A percentile compares a stretch with the other conserved stretches of the same genome.
Evolutionary conservation across 768 basidiomycete species (phyloP).

Genomic region (Mycena metata): DNA sequence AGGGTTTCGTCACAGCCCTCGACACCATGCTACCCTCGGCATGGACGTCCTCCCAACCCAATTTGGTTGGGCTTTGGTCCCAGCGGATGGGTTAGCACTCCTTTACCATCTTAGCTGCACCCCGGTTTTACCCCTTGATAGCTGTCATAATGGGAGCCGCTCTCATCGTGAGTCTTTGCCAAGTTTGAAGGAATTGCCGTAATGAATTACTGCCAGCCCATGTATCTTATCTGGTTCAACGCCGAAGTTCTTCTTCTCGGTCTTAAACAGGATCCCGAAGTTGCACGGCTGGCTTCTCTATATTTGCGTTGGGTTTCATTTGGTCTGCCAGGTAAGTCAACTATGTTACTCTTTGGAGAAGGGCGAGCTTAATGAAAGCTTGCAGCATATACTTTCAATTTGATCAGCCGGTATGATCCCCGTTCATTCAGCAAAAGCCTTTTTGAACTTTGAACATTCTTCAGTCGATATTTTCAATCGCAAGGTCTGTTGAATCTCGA

Average conservation of each 20-base stretch:
- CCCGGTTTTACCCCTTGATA: slow-evolving; percentile 42
- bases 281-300: slow-evolving; percentile 79
- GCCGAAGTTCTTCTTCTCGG: slow-evolving; percentile 83
- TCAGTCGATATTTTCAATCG: slow-evolving; percentile 83
- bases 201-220: slow-evolving; percentile 28
- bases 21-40: slow-evolving; percentile 96
- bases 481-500: slow-evolving; percentile 62
- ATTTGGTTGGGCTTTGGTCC: slow-evolving; percentile 90
- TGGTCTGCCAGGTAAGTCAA: slow-evolving; percentile 75
- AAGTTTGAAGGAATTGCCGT: slow-evolving; percentile 11
- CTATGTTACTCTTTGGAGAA: slow-evolving; percentile 19
- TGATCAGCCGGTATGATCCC: slow-evolving; percentile 58
- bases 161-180: slow-evolving; percentile 66
- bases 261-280: slow-evolving; percentile 85
- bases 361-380: slow-evolving; percentile 16
- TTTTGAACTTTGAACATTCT: slow-evolving; percentile 4
- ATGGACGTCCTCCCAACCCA: slow-evolving; percentile 90
- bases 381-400: slow-evolving; percentile 65
- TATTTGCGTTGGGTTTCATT: slow-evolving; percentile 85
- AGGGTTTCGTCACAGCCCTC: slow-evolving; percentile 86
- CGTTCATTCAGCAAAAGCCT: slow-evolving; percentile 14
- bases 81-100: slow-evolving; percentile 81
- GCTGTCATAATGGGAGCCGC: slow-evolving; percentile 71
- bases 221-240: slow-evolving; percentile 77
- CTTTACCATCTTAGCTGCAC: background rate